Base-by-base conservation (phyloP, 345 rosid genomes). In the Murraya paniculata region DNA sequence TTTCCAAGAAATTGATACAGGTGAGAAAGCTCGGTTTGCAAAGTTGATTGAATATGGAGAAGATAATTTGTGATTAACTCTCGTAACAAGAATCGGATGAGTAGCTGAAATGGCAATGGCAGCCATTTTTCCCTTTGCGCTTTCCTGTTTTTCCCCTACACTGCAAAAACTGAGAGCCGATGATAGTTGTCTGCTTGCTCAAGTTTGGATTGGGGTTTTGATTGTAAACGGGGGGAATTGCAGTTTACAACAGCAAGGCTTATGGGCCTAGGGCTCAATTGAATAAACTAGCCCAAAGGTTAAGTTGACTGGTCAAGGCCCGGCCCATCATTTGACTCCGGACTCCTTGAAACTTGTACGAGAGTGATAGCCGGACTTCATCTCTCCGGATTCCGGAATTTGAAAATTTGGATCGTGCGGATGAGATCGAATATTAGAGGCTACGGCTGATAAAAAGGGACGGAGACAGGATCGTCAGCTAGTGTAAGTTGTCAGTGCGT, bases 1-100 rank as follows among this genome's bases (percentile, higher is more conserved):
- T 28, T 71, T 45, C 64, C 67, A 76, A 70, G 25, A 79, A 64
- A 10, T 81, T 39, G 75, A 7, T 11, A n/a, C 27, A n/a, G 28
- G 76, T 38, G 18, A 48, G 22, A 62, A 73, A 56, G 65, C 1
- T 59, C 21, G 28, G 72, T 60, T 28, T 6, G 78, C 9, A 22
- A 57, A 76, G 71, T 57, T 56, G 36, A 76, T 9, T 14, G 61
- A 22, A 24, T 21, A 1, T 9, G 77, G 66, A 31, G 45, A 74
- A 22, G 60, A 35, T 18, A 16, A 55, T 69, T 4, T 33, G 11
- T n/a, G 22, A 38, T 22, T 24, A 33, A 56, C 30, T 64, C 16
- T 14, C 0, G 70, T 64, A 19, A 75, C 9, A 45, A 41, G n/a
- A 64, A 48, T 35, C 14, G 33, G 2, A 28, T 31, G 71, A 75